phyloP scores from a whole-genome alignment of 2,329 filamentous ascomycete species.

The Sporothrix variecibatus region DNA sequence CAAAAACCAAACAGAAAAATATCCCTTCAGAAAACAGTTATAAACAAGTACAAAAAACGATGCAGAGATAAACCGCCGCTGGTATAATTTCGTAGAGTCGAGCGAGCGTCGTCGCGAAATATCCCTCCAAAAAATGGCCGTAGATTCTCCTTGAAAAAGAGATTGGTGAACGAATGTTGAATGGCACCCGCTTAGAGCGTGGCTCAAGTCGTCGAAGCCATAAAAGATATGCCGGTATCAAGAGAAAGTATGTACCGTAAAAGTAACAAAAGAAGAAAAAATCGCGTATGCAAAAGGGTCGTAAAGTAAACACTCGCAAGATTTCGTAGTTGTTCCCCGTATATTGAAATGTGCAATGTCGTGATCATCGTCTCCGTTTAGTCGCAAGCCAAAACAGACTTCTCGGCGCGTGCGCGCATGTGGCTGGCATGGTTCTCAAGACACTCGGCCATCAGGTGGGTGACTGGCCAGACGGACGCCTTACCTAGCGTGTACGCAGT shows the following conservation, averaged over 20 bases:
- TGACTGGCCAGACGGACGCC: conserved; percentile 84
- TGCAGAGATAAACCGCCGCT: neutral
- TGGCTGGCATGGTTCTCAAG: conserved; percentile 57
- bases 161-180: neutral
- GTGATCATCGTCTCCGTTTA: neutral
- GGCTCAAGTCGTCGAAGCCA: neutral
- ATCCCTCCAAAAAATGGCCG: neutral
- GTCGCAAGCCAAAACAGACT: conserved; percentile 45
- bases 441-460: conserved; percentile 57
- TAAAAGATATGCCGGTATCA: neutral
- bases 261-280: no score
- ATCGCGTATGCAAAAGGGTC: neutral
- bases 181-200: no score
- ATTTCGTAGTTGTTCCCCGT: neutral
- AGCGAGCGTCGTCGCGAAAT: neutral
- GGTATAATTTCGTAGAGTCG: neutral
- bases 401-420: conserved; percentile 55
- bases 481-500: conserved; percentile 87
- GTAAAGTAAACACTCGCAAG: neutral
- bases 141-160: neutral
- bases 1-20: neutral
- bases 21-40: neutral
- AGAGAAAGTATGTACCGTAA: no score
- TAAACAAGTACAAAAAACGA: neutral
- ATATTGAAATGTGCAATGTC: neutral